Evolutionary conservation across 2,329 filamentous ascomycete species (phyloP).

Genomic region (Phialophora verrucosa): DNA sequence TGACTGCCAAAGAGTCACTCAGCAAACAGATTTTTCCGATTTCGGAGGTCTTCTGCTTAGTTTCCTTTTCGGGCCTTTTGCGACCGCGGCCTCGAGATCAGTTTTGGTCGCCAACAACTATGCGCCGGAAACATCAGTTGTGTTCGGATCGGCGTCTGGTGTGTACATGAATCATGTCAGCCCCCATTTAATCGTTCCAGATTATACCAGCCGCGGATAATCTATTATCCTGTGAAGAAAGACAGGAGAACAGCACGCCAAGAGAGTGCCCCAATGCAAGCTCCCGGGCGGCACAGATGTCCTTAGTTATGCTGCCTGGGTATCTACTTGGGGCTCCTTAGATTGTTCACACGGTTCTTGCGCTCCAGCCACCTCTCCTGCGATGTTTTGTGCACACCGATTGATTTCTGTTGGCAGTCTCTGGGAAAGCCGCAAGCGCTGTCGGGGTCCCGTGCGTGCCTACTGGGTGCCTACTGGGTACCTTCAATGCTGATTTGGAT

Average conservation of each 20-base stretch:
- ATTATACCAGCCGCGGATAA: background rate
- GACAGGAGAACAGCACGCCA: background rate
- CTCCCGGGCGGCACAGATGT: background rate
- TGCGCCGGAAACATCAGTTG: background rate
- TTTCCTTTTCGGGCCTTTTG: constrained; percentile 12
- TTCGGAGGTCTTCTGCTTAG: constrained; percentile 12
- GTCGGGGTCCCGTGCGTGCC: too few relatives aligned
- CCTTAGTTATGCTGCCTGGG: background rate
- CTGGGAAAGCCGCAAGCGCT: too few relatives aligned
- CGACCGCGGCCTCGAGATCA: background rate
- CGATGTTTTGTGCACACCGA: too few relatives aligned
- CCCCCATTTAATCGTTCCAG: background rate
- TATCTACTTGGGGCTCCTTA: too few relatives aligned
- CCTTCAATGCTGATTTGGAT: too few relatives aligned
- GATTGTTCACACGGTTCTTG: too few relatives aligned
- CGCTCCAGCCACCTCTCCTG: too few relatives aligned
- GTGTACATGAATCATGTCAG: background rate
- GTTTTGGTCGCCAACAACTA: background rate
- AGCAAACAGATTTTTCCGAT: background rate
- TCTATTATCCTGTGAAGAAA: background rate
- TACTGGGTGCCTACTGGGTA: too few relatives aligned
- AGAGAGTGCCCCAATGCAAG: background rate
- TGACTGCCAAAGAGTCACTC: background rate
- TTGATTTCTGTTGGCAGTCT: too few relatives aligned
- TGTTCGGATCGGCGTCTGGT: background rate